A percentile compares a stretch with the other conserved stretches of the same genome.
Conservation (phyloP, 225 moss, liverwort and hornwort species). For the Straminergon stramineum region DNA sequence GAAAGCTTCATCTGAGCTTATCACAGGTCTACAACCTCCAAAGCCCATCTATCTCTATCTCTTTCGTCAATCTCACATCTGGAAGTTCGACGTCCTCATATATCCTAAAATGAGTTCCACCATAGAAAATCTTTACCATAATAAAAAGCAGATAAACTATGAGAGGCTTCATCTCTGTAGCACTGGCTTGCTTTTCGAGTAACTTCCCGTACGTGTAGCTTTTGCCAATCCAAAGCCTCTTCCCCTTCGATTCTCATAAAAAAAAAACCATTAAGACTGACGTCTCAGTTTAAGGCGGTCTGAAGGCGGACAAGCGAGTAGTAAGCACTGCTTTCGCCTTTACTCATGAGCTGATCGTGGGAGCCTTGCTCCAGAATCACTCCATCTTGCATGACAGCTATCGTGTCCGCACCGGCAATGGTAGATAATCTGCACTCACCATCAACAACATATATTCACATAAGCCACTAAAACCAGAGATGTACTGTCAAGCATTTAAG, state of each 20-base stretch:
- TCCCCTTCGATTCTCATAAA: background rate
- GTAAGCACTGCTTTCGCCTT: slow-evolving; percentile 67
- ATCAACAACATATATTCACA: background rate
- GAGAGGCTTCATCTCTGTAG: background rate
- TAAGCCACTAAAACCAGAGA: background rate
- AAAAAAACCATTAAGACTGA: background rate
- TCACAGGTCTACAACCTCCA: slow-evolving; percentile 47
- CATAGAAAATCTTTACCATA: background rate
- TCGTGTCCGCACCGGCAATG: slow-evolving; percentile 39
- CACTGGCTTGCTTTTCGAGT: background rate
- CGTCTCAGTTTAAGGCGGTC: slow-evolving; percentile 2
- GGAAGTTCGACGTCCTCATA: background rate
- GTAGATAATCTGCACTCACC: slow-evolving; percentile 46
- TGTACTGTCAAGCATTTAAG: background rate
- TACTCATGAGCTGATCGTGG: slow-evolving; percentile 57
- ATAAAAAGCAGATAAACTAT: background rate
- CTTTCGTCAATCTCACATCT: slow-evolving; percentile 25
- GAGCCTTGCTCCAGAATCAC: slow-evolving; percentile 72
- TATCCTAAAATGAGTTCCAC: background rate
- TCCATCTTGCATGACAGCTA: slow-evolving; percentile 71
- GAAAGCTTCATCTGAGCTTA: slow-evolving; percentile 46
- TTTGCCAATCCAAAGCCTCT: background rate
- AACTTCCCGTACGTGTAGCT: background rate
- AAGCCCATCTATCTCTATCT: slow-evolving; percentile 43
- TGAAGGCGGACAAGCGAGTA: slow-evolving; percentile 68